A percentile compares a stretch with the other conserved stretches of the same genome.
Conservation (phyloP, 2,329 filamentous ascomycete genomes). For the Xylaria sp. region DNA sequence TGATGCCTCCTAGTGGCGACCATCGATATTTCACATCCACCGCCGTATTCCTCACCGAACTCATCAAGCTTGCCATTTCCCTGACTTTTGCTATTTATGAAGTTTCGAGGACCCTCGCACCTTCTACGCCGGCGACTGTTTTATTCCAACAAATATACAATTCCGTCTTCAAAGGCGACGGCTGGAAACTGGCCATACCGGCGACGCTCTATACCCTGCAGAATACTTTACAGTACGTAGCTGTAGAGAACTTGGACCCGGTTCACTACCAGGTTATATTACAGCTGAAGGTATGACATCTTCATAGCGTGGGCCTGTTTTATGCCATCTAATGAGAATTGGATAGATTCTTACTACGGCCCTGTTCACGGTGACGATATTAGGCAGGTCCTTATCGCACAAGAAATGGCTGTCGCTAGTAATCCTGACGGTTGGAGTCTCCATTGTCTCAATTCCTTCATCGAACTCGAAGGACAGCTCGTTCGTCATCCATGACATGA, state of each 20-base stretch:
- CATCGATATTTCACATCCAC: constrained; percentile 95
- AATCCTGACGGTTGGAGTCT: constrained; percentile 83
- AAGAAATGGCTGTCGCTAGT: constrained; percentile 85
- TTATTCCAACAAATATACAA: constrained; percentile 83
- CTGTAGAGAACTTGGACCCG: constrained; percentile 88
- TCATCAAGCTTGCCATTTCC: constrained; percentile 88
- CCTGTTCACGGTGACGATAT: constrained; percentile 82
- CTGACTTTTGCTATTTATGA: constrained; percentile 90
- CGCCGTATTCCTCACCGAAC: constrained; percentile 91
- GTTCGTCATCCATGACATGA: constrained; percentile 71
- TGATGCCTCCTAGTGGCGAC: constrained; percentile 86
- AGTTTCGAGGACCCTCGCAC: constrained; percentile 78
- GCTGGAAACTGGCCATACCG: constrained; percentile 94
- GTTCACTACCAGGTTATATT: constrained; percentile 95
- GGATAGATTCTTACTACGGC: constrained; percentile 83
- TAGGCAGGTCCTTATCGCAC: constrained; percentile 75
- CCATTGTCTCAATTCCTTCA: constrained; percentile 83
- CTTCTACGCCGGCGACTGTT: constrained; percentile 81
- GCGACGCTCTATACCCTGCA: constrained; percentile 90
- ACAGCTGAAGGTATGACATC: constrained; percentile 78
- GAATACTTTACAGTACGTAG: constrained; percentile 93
- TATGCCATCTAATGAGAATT: constrained; percentile 25
- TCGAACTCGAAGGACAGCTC: constrained; percentile 65
- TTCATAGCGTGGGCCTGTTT: not conserved
- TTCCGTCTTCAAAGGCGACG: constrained; percentile 87